Base-by-base conservation (phyloP, 208 protist species). In the Ichthyophonus hoferi region DNA sequence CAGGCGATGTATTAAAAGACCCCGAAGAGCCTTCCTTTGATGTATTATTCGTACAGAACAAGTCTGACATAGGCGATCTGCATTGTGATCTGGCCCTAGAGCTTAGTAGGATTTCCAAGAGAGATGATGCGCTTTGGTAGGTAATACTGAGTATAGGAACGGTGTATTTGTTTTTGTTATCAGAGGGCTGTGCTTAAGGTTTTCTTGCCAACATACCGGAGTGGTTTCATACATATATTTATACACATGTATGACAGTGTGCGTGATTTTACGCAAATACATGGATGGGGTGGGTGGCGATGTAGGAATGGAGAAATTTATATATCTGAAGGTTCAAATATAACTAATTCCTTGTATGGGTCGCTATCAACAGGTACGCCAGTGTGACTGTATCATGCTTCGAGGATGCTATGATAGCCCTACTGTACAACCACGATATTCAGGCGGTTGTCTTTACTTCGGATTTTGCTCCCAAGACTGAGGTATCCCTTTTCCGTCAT, bases 391-490 rank as follows among this genome's bases (percentile, higher is more conserved):
- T 81, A 14, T 39, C 77, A n/a, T 38, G 7, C 77, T 14, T 35
- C 77, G 77, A 81, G n/a, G 77, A 81, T 81, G 77, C 77, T 3
- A 81, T 81, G 31, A 81, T 38, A 38, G 77, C 77, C 77, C 2
- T 81, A 12, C 34, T 81, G 24, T 35, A 38, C 77, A 81, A 81
- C 77, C 34, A 81, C 77, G 34, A 81, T 31, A 81, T 81, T 81
- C 77, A 81, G 34, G 12, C 31, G 2, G 77, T 81, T 2, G 77
- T 81, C 34, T 14, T 81, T n/a, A 38, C 31, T 3, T 81, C 77
- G 34, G 34, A 81, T 3, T 81, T 81, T 35, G 77, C 7, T 39
- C 31, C 77, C 12, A 38, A 38, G 77, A 81, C 34, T 38, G 77
- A 81, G 34, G 77, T 38, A 12, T 81, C 77, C 34, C 77, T 81